Evolutionary conservation across 1,284 basidiomycete genomes (phyloP).

Genomic region (Schizopora paradoxa): DNA sequence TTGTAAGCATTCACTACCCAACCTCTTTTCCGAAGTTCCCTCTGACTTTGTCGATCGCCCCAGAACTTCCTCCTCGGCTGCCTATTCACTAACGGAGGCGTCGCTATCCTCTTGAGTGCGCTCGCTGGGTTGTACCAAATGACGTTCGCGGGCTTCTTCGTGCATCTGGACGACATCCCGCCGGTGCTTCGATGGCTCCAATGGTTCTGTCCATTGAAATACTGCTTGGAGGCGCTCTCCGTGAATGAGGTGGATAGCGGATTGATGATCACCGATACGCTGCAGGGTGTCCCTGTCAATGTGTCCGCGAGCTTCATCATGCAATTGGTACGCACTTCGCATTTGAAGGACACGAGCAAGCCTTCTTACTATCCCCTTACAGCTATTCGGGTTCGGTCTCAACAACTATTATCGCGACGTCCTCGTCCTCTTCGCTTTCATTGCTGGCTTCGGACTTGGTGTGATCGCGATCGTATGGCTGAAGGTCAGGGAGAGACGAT

Average conservation of each 20-base stretch:
- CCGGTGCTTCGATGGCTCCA: constrained; percentile 84
- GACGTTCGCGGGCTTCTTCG: constrained; percentile 84
- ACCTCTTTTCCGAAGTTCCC: constrained; percentile 2
- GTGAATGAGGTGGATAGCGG: constrained; percentile 88
- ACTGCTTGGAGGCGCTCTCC: constrained; percentile 73
- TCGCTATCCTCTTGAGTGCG: constrained; percentile 81
- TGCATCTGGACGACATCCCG: constrained; percentile 74
- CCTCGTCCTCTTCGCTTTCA: constrained; percentile 78
- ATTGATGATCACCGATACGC: constrained; percentile 71
- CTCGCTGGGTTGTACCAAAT: constrained; percentile 75
- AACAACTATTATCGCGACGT: constrained; percentile 83
- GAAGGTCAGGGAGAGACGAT: constrained; percentile 68
- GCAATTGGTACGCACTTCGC: constrained; percentile 46
- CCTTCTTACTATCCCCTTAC: no score
- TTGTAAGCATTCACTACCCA: constrained; percentile 43
- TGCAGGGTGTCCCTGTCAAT: constrained; percentile 77
- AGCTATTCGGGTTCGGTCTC: constrained; percentile 78
- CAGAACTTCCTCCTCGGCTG: constrained; percentile 86
- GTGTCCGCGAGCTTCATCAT: constrained; percentile 80
- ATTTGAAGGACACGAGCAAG: constrained; percentile 7
- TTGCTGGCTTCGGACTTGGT: constrained; percentile 65
- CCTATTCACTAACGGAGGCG: constrained; percentile 75
- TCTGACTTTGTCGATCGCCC: not conserved
- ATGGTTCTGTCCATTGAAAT: constrained; percentile 72
- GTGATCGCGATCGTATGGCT: constrained; percentile 73